Evolutionary conservation across 176 grass and related monocot species (phyloP), one percentile per base, ranked within the genome.

Genomic region (Oryza meyeriana): DNA sequence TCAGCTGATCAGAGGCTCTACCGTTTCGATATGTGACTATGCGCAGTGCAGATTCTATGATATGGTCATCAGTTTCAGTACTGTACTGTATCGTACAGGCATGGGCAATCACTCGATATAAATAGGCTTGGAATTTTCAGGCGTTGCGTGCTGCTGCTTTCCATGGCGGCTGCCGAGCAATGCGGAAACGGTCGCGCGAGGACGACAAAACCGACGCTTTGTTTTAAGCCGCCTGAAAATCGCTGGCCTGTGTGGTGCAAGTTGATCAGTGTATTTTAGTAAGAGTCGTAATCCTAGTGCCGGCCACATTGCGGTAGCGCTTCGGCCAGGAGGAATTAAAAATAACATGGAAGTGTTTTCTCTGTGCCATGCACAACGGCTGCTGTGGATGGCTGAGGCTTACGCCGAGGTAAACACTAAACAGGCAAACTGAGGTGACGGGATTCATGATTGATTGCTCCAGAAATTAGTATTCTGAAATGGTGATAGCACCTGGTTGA

Each of bases 151-250:
- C 64, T 3, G 87, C 64, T 2, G 31, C 35, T 57, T 71, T 8
- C 83, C 78, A 35, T 59, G 83, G 83, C 65, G 57, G 83, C 83
- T 25, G 42, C 82, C 64, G 65, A 42, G 78, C 66, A 81, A 77
- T 6, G 33, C 41, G 82, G 82, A 65, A 81, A 17, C 55, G 55
- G 77, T 85, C 64, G 64, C 33, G 34, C 59, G 31, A 58, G 66
- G 42, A 17, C 34, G 31, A 38, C 58, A 7, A 42, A 22, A 42
- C 18, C 24, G 30, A 31, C 45, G 7, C 47, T 5, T 74, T 61
- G 18, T 22, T 66, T 72, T 78, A 55, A 36, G 39, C 34, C 32
- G 12, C 20, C 7, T n/a, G 50, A 20, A 8, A 38, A 24, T 9
- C 3, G 66, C 10, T 57, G 50, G 18, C 40, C 1, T 45, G n/a